A percentile compares a stretch with the other conserved stretches of the same genome.
Conservation (phyloP, 2,329 filamentous ascomycete genomes). For the Colletotrichum coccodes region DNA sequence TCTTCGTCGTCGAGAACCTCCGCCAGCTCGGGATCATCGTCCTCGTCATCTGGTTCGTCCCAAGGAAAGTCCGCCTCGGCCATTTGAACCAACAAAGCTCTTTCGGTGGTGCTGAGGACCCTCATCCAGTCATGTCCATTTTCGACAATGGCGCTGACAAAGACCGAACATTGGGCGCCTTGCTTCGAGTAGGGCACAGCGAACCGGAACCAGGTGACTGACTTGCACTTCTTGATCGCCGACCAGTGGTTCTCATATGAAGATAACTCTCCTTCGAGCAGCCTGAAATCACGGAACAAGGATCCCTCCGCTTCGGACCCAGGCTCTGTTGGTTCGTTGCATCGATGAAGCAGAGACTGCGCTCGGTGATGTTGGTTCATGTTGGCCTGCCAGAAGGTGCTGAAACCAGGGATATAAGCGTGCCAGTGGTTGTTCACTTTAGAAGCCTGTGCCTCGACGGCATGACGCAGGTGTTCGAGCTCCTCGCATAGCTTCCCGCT, state of each 20-base stretch:
- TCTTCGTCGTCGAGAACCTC: constrained; percentile 48
- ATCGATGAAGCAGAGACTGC: constrained; percentile 12
- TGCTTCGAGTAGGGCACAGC: constrained; percentile 12
- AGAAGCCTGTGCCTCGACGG: neutral
- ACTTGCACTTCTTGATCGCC: constrained; percentile 22
- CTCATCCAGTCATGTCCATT: constrained; percentile 49
- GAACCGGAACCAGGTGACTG: constrained; percentile 22
- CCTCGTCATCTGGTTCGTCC: constrained; percentile 40
- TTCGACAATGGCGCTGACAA: constrained; percentile 38
- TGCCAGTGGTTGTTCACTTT: constrained; percentile 28
- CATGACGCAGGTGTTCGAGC: constrained; percentile 2
- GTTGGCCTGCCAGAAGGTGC: constrained; percentile 24
- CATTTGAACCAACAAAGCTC: constrained; percentile 49
- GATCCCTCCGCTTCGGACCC: constrained; percentile 5
- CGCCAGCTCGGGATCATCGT: constrained; percentile 40
- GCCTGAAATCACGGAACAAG: constrained; percentile 13
- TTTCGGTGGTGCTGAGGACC: constrained; percentile 42
- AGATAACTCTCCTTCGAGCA: constrained; percentile 11
- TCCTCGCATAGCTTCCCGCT: constrained; percentile 9
- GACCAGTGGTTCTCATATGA: constrained; percentile 27
- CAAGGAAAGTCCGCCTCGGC: constrained; percentile 50
- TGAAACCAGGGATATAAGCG: constrained; percentile 24
- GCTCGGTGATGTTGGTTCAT: constrained; percentile 7
- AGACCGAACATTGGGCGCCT: neutral
- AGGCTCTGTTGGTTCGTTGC: neutral